Evolutionary conservation across 2,329 filamentous ascomycete species (phyloP).

Genomic region (Colletotrichum salicis): DNA sequence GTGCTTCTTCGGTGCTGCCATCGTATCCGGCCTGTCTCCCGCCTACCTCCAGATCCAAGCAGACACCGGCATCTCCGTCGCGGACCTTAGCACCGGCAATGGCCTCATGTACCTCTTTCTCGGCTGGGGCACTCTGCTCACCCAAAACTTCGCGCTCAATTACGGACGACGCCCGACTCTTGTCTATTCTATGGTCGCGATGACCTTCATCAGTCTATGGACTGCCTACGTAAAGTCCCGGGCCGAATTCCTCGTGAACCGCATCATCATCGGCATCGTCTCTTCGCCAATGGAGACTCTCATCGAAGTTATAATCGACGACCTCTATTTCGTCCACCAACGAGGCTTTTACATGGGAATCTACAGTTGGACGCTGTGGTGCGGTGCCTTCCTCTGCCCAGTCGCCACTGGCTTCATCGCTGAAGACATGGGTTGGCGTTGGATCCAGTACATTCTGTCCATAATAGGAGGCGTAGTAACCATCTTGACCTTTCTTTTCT

Average conservation of each 20-base stretch:
- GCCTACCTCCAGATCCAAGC: slow-evolving; percentile 40
- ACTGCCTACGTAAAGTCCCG: background rate
- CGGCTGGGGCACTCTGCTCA: background rate
- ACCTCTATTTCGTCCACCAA: background rate
- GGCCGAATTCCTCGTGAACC: background rate
- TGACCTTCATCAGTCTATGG: background rate
- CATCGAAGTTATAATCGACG: background rate
- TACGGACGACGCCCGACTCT: background rate
- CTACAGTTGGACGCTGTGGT: background rate
- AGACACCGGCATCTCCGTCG: slow-evolving; percentile 41
- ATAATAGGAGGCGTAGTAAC: background rate
- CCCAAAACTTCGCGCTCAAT: background rate
- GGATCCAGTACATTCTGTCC: background rate
- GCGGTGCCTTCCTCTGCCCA: background rate
- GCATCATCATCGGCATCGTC: background rate
- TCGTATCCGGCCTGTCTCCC: slow-evolving; percentile 40
- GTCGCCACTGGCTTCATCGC: background rate
- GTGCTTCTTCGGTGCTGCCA: slow-evolving; percentile 41
- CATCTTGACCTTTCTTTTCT: background rate
- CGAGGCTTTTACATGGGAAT: background rate
- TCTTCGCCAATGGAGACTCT: background rate
- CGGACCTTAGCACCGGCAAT: slow-evolving; percentile 40
- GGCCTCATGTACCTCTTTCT: slow-evolving; percentile 39
- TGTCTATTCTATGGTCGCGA: background rate
- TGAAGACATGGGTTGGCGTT: background rate